Evolutionary conservation across 371 early-diverging fungal genomes (phyloP).

Genomic region (Syncephalastrum sp.): DNA sequence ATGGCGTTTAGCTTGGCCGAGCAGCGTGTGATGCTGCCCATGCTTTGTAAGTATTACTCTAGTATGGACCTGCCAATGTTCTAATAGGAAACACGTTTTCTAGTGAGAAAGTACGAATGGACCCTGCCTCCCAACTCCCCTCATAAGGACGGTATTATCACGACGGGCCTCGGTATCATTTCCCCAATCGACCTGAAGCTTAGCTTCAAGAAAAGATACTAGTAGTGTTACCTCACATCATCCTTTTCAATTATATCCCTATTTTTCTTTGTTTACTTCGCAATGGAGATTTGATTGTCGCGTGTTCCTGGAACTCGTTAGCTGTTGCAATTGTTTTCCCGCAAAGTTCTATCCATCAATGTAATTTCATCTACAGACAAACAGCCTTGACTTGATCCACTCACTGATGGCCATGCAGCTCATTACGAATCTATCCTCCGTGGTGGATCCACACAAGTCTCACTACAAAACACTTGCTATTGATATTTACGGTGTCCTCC

Average conservation of each 20-base stretch:
- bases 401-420: too few relatives aligned
- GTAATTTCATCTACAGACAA: too few relatives aligned
- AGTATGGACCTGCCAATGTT: background rate
- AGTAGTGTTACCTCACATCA: background rate
- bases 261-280: too few relatives aligned
- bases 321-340: too few relatives aligned
- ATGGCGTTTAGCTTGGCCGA: slow-evolving; percentile 57
- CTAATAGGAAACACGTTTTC: background rate
- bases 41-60: slow-evolving; percentile 35
- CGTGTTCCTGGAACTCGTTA: too few relatives aligned
- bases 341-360: too few relatives aligned
- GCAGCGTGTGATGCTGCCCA: slow-evolving; percentile 51
- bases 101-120: slow-evolving; percentile 33
- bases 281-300: too few relatives aligned
- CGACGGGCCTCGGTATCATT: slow-evolving; percentile 9
- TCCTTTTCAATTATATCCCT: too few relatives aligned
- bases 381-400: too few relatives aligned
- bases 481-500: slow-evolving; percentile 50
- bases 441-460: background rate
- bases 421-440: too few relatives aligned
- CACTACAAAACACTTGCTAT: slow-evolving; percentile 40
- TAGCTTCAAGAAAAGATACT: slow-evolving; percentile 12
- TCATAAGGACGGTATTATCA: slow-evolving; percentile 20
- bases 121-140: slow-evolving; percentile 22
- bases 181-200: slow-evolving; percentile 8